A percentile compares a stretch with the other conserved stretches of the same genome.
Evolutionary conservation across 495 filamentous ascomycete species (phyloP).

Genomic region (Neurospora sp.): DNA sequence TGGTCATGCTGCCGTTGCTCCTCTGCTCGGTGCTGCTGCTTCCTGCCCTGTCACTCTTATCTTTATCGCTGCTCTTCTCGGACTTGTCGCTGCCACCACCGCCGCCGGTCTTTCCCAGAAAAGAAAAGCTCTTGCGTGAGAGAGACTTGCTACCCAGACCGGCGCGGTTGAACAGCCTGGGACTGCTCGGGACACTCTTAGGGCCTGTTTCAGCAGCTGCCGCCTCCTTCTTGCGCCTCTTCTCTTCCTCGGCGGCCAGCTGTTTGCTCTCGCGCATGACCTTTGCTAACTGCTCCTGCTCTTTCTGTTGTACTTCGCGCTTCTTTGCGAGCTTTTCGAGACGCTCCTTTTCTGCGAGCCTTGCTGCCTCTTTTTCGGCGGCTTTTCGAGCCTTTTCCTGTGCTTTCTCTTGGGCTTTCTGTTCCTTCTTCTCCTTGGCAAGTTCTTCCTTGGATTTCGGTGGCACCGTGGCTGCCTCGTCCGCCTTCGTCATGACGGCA

Average conservation of each 20-base stretch:
- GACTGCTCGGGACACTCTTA: constrained; percentile 7
- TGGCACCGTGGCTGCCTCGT: constrained; percentile 25
- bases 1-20: constrained; percentile 6
- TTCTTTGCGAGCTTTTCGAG: constrained; percentile 22
- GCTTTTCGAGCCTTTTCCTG: constrained; percentile 57
- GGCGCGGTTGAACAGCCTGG: constrained; percentile 30
- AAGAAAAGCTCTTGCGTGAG: constrained; percentile 41
- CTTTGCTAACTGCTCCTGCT: constrained; percentile 31
- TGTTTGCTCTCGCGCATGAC: constrained; percentile 35
- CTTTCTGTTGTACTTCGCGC: constrained; percentile 25
- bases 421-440: constrained; percentile 42
- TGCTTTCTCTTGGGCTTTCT: constrained; percentile 52
- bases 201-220: constrained; percentile 1
- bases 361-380: constrained; percentile 54
- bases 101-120: constrained; percentile 21
- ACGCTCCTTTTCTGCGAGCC: constrained; percentile 43
- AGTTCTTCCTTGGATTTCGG: constrained; percentile 43
- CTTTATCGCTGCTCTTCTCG: constrained; percentile 20
- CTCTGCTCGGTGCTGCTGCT: constrained; percentile 7
- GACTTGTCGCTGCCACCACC: constrained; percentile 18
- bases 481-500: constrained; percentile 16
- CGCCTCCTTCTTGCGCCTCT: constrained; percentile 24
- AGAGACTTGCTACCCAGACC: constrained; percentile 33
- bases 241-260: constrained; percentile 31
- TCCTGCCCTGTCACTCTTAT: constrained; percentile 13